These are phyloP conservation scores for Fusarium armeniacum DNA, from an alignment of 2,329 filamentous ascomycete genomes.

Conservation along the genomic window DNA sequence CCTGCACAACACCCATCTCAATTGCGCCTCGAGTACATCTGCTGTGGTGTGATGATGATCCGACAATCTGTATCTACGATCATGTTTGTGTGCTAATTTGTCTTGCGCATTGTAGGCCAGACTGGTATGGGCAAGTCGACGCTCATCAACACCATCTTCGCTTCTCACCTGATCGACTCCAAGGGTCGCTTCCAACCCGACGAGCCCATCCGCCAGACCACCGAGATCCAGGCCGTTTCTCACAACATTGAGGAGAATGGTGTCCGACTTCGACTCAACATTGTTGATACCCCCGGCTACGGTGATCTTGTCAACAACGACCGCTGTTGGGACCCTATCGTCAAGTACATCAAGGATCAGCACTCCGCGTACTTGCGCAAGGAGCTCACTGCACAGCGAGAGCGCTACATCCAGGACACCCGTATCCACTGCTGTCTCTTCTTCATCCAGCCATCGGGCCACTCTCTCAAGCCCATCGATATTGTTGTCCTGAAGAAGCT, in stretches of 20 bases:
- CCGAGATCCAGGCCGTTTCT: constrained; percentile 97
- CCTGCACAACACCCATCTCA: constrained; percentile 6
- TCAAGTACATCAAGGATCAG: constrained; percentile 99
- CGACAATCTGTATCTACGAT: constrained; percentile 16
- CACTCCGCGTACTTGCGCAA: constrained; percentile 99
- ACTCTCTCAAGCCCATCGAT: constrained; percentile 98
- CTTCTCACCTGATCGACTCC: constrained; percentile 98
- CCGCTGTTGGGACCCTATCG: constrained; percentile 99
- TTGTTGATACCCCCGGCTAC: constrained; percentile 98
- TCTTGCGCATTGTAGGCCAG: constrained; percentile 74
- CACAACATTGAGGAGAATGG: constrained; percentile 99
- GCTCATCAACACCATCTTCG: constrained; percentile 99
- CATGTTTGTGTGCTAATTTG: constrained; percentile 31
- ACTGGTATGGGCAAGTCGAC: constrained; percentile 99
- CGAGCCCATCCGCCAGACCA: constrained; percentile 93
- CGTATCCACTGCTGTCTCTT: constrained; percentile 99
- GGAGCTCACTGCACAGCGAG: constrained; percentile 98
- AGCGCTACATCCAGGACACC: constrained; percentile 99
- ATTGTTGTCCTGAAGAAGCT: constrained; percentile 99
- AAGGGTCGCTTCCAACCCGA: constrained; percentile 95
- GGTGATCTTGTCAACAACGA: constrained; percentile 99
- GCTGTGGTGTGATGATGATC: constrained; percentile 38
- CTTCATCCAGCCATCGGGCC: constrained; percentile 98
- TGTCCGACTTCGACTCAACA: constrained; percentile 96
- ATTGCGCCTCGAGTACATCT: constrained; percentile 26